Evolutionary conservation across 2,329 filamentous ascomycete genomes (phyloP).

Genomic region (Passalora sequoiae): DNA sequence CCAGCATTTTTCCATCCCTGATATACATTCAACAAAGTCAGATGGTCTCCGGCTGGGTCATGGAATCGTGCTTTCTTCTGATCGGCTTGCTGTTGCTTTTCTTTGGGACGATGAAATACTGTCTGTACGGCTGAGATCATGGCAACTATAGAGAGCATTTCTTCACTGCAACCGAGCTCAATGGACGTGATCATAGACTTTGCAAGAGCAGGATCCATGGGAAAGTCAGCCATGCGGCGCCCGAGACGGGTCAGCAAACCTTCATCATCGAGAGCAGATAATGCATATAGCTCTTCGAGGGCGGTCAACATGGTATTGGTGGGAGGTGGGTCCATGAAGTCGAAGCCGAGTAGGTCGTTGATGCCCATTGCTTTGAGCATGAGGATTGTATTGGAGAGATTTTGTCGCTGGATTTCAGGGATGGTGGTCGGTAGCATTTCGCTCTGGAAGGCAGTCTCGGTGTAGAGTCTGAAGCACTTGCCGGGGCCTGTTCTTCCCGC

Average conservation of each 20-base stretch:
- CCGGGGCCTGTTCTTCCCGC: conserved; percentile 92
- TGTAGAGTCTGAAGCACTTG: conserved; percentile 93
- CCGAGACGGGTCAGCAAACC: conserved; percentile 86
- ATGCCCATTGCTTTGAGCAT: conserved; percentile 99
- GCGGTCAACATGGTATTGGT: conserved; percentile 97
- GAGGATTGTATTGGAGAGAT: conserved; percentile 84
- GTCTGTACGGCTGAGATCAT: conserved; percentile 78
- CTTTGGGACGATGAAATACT: conserved; percentile 92
- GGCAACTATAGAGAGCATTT: conserved; percentile 88
- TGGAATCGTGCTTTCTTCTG: conserved; percentile 98
- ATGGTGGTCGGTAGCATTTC: conserved; percentile 97
- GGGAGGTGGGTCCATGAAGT: conserved; percentile 98
- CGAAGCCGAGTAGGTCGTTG: conserved; percentile 93
- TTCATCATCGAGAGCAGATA: conserved; percentile 91
- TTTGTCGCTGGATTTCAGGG: conserved; percentile 93
- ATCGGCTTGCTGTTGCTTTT: conserved; percentile 93
- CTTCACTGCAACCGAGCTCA: conserved; percentile 83
- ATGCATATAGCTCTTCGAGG: conserved; percentile 86
- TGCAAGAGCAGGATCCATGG: conserved; percentile 88
- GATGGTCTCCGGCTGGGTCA: conserved; percentile 87
- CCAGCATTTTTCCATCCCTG: conserved; percentile 89
- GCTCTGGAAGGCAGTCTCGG: conserved; percentile 88
- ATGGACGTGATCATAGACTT: conserved; percentile 87
- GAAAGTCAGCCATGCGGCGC: conserved; percentile 97
- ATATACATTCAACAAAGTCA: conserved; percentile 94